Conservation (phyloP, 176 grass and related monocot genomes). For the Oryza rufipogon region DNA sequence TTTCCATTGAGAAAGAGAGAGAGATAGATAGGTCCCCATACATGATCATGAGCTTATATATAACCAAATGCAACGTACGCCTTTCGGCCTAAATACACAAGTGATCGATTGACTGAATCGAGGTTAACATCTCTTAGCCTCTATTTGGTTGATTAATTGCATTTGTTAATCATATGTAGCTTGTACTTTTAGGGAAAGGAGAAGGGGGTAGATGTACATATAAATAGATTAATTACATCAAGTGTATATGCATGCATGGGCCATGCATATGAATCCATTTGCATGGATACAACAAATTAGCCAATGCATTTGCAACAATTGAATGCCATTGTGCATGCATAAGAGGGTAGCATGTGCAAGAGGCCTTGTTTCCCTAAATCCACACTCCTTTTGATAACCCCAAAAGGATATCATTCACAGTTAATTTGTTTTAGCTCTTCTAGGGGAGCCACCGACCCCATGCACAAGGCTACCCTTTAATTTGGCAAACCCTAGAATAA, state of each 20-base stretch:
- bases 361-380: conserved; percentile 38
- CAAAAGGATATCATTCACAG: conserved; percentile 31
- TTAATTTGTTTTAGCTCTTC: conserved; percentile 41
- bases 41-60: background rate
- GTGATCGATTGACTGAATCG: conserved; percentile 9
- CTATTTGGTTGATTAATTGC: background rate
- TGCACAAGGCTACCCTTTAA: background rate
- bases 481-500: conserved; percentile 48
- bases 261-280: conserved; percentile 29
- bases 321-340: background rate
- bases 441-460: conserved; percentile 20
- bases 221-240: background rate
- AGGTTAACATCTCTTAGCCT: conserved; percentile 34
- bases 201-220: background rate
- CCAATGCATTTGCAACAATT: background rate
- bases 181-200: conserved; percentile 20
- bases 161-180: background rate
- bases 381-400: conserved; percentile 51
- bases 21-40: conserved; percentile 29
- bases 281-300: conserved; percentile 36
- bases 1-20: background rate
- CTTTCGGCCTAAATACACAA: conserved; percentile 39
- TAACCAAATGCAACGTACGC: background rate
- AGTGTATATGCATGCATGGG: conserved; percentile 3
- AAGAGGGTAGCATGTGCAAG: conserved; percentile 42